Evolutionary conservation across 495 filamentous ascomycete genomes (phyloP).

Genomic region (Talaromyces liani): DNA sequence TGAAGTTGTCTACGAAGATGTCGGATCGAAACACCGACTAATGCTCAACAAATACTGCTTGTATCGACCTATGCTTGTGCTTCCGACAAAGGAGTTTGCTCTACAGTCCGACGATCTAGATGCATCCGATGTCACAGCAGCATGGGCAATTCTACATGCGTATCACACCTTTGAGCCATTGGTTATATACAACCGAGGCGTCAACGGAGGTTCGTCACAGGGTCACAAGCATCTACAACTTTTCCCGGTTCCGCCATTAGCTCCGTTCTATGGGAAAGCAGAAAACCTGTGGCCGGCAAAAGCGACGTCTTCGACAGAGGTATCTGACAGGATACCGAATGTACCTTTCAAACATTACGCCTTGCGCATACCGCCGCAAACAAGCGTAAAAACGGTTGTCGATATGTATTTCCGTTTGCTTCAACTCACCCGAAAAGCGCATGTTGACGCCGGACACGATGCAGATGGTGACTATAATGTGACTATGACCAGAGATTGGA

Average conservation of each 20-base stretch:
- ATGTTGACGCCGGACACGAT: slow-evolving; percentile 6
- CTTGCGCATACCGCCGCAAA: slow-evolving; percentile 4
- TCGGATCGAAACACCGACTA: slow-evolving; percentile 11
- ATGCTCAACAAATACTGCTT: slow-evolving; percentile 17
- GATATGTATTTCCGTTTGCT: slow-evolving; percentile 10
- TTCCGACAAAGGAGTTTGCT: slow-evolving; percentile 12
- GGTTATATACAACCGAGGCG: slow-evolving; percentile 21
- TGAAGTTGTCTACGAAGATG: slow-evolving; percentile 10
- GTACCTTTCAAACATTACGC: slow-evolving; percentile 15
- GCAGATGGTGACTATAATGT: slow-evolving; percentile 14
- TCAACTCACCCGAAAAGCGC: slow-evolving; percentile 5
- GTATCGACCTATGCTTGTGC: slow-evolving; percentile 14
- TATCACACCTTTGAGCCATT: slow-evolving; percentile 10
- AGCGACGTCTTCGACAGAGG: slow-evolving; percentile 8
- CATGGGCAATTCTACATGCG: slow-evolving; percentile 19
- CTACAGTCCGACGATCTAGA: slow-evolving; percentile 25
- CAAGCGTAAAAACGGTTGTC: background rate
- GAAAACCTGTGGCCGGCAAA: slow-evolving; percentile 6
- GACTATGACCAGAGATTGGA: slow-evolving; percentile 12
- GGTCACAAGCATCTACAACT: slow-evolving; percentile 21
- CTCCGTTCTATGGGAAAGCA: slow-evolving; percentile 3
- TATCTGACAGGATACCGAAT: slow-evolving; percentile 2
- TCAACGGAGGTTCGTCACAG: slow-evolving; percentile 18
- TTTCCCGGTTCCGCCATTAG: slow-evolving; percentile 12
- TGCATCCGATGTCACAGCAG: slow-evolving; percentile 11